Percentiles rank a stretch among this genome's conserved stretches.
phyloP scores from a whole-genome alignment of 2,329 filamentous ascomycete species.

The Tolypocladium nubicola region DNA sequence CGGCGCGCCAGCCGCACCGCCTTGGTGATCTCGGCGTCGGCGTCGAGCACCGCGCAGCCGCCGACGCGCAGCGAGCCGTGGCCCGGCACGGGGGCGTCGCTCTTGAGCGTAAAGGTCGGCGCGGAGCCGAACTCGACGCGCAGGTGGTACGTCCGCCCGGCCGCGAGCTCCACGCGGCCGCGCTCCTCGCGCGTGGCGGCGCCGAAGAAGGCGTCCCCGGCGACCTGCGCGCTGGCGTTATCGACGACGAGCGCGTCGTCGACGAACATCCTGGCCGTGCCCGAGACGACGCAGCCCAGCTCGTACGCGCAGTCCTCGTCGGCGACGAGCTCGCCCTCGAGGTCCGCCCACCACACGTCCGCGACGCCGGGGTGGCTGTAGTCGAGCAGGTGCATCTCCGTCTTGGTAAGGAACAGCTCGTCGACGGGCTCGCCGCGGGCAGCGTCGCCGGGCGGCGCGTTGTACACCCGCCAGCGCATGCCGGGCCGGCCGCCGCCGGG shows the following conservation, averaged over 20 bases:
- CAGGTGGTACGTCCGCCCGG: slow-evolving; percentile 47
- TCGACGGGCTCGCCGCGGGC: slow-evolving; percentile 39
- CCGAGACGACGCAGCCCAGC: slow-evolving; percentile 55
- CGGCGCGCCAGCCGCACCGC: slow-evolving; percentile 58
- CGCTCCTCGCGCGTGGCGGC: slow-evolving; percentile 53
- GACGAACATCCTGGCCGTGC: slow-evolving; percentile 54
- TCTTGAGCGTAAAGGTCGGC: slow-evolving; percentile 43
- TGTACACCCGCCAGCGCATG: slow-evolving; percentile 52
- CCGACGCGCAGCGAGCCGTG: slow-evolving; percentile 53
- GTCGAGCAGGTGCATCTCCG: slow-evolving; percentile 38
- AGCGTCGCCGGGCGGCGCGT: slow-evolving; percentile 39
- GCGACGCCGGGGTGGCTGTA: slow-evolving; percentile 43
- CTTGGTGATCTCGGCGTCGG: slow-evolving; percentile 48
- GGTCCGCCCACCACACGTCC: slow-evolving; percentile 47
- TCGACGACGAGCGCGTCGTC: slow-evolving; percentile 53
- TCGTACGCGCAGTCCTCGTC: slow-evolving; percentile 52
- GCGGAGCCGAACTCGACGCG: slow-evolving; percentile 50
- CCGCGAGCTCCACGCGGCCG: slow-evolving; percentile 44
- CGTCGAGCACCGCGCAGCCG: slow-evolving; percentile 46
- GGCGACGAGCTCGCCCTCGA: slow-evolving; percentile 49
- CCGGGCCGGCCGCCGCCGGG: slow-evolving; percentile 42
- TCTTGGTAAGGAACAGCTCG: slow-evolving; percentile 34
- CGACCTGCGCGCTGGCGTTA: slow-evolving; percentile 52
- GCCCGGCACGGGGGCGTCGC: slow-evolving; percentile 40
- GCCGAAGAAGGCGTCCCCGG: slow-evolving; percentile 56